Conservation (phyloP, 1,284 basidiomycete genomes). For the Golubevia sp. region DNA sequence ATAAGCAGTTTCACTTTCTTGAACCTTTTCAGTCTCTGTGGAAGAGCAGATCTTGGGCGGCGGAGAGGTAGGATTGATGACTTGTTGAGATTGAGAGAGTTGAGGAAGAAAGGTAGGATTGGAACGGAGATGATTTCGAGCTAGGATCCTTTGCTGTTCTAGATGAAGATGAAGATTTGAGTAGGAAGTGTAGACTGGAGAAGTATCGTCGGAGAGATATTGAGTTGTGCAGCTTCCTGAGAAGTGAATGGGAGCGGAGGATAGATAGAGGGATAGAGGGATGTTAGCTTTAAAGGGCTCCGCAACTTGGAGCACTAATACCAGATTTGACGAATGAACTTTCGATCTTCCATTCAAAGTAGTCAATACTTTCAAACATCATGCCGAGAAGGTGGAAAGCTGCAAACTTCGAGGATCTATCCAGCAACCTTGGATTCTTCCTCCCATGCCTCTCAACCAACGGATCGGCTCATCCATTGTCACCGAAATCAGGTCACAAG, state of each 20-base stretch:
- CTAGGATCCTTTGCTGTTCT: constrained; percentile 40
- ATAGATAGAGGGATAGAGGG: neutral
- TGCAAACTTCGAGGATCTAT: no score
- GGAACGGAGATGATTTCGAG: constrained; percentile 35
- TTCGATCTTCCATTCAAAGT: no score
- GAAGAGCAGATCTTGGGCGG: neutral
- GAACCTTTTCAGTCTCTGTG: neutral
- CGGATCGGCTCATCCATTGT: no score
- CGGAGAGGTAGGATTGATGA: neutral
- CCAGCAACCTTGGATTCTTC: no score
- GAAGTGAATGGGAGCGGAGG: constrained; percentile 2
- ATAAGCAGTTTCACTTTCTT: constrained; percentile 13
- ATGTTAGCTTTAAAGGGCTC: no score
- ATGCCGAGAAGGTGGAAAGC: no score
- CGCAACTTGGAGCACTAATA: no score
- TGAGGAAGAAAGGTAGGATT: neutral
- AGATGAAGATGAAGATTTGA: constrained; percentile 52
- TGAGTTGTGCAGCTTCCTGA: constrained; percentile 42
- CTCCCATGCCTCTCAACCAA: no score
- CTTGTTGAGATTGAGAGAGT: neutral
- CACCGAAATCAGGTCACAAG: no score
- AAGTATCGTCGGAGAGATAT: constrained; percentile 54
- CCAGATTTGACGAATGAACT: no score
- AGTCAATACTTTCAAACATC: no score
- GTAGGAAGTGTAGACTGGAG: constrained; percentile 41